Conservation (phyloP, 108 stramenopile genomes). For the Cyclotella cryptica region DNA sequence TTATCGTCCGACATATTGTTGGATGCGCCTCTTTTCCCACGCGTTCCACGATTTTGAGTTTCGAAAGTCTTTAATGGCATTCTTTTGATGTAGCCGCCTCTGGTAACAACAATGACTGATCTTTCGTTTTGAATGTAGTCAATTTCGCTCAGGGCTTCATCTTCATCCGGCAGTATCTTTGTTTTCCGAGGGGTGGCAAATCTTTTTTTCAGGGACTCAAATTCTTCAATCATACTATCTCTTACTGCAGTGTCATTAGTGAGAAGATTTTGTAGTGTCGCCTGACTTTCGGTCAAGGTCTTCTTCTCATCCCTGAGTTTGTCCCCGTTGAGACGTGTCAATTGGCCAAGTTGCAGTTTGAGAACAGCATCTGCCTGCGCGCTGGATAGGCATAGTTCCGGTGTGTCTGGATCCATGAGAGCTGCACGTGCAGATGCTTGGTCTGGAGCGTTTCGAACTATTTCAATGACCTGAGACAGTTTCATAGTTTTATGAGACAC, state of each 20-base stretch:
- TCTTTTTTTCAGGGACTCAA: slow-evolving; percentile 69
- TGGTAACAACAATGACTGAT: slow-evolving; percentile 93
- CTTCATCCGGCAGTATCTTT: slow-evolving; percentile 78
- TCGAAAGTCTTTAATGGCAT: slow-evolving; percentile 95
- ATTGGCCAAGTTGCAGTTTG: slow-evolving; percentile 87
- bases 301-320: slow-evolving; percentile 83
- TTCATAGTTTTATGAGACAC: neutral
- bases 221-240: slow-evolving; percentile 84
- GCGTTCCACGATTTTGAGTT: slow-evolving; percentile 85
- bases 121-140: slow-evolving; percentile 89
- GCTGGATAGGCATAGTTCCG: slow-evolving; percentile 58
- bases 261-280: slow-evolving; percentile 61
- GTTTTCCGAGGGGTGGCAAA: slow-evolving; percentile 88
- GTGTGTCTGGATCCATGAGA: slow-evolving; percentile 66
- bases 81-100: slow-evolving; percentile 95
- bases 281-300: slow-evolving; percentile 60
- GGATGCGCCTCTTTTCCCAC: slow-evolving; percentile 86
- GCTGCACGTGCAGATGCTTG: slow-evolving; percentile 64
- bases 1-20: slow-evolving; percentile 63
- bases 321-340: slow-evolving; percentile 89
- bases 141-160: slow-evolving; percentile 79
- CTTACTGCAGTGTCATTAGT: slow-evolving; percentile 81
- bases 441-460: slow-evolving; percentile 77
- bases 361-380: slow-evolving; percentile 94
- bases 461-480: slow-evolving; percentile 73